Evolutionary conservation across 495 filamentous ascomycete genomes (phyloP).

Genomic region (Pseudotulostoma volvatum): DNA sequence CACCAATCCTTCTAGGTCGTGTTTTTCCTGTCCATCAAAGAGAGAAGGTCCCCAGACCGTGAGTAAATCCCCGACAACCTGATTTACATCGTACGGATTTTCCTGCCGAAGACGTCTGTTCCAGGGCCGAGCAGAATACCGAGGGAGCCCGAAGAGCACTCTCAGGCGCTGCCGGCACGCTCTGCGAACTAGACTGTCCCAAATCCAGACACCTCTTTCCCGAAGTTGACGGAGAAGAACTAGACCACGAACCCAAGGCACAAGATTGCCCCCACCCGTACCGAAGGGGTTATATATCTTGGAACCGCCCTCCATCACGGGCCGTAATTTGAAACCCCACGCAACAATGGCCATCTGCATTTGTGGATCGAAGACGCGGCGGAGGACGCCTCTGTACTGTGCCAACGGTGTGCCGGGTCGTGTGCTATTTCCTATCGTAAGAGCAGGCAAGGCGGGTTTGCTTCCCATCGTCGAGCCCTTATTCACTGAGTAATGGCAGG

Average conservation of each 20-base stretch:
- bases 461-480: conserved; percentile 1
- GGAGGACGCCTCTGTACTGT: conserved; percentile 12
- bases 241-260: conserved; percentile 35
- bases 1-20: conserved; percentile 8
- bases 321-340: conserved; percentile 39
- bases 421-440: conserved; percentile 1
- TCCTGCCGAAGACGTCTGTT: conserved; percentile 22
- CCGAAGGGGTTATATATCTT: conserved; percentile 6
- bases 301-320: conserved; percentile 4
- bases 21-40: conserved; percentile 10
- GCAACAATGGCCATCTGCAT: conserved; percentile 37
- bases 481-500: conserved; percentile 17
- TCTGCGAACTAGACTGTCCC: conserved; percentile 16
- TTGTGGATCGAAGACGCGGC: conserved; percentile 25
- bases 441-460: background rate
- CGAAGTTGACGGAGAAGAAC: conserved; percentile 33
- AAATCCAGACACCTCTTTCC: conserved; percentile 28
- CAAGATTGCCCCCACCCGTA: conserved; percentile 6
- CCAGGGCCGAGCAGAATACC: conserved; percentile 14
- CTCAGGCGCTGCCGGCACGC: conserved; percentile 33
- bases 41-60: conserved; percentile 16
- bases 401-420: background rate
- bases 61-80: conserved; percentile 17
- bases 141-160: conserved; percentile 29
- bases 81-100: conserved; percentile 19